Evolutionary conservation across 306 rosid species (phyloP).

Genomic region (Glycine soja): DNA sequence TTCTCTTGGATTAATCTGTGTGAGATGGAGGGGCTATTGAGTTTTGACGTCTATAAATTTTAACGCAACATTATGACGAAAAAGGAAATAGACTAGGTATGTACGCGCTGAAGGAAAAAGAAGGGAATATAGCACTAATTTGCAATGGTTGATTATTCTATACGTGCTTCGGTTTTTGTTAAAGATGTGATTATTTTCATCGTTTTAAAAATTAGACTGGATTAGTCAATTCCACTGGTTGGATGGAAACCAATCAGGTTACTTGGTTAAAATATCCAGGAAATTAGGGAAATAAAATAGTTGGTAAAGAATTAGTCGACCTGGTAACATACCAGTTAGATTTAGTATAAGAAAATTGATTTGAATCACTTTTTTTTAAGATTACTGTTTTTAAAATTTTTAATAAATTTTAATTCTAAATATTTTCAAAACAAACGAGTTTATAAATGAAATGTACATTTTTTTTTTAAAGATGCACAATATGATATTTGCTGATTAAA

Average conservation of each 20-base stretch:
- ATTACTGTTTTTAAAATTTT: neutral
- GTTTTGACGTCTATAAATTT: neutral
- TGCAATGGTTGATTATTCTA: neutral
- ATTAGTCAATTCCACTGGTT: neutral
- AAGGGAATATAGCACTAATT: neutral
- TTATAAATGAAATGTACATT: neutral
- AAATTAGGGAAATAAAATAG: neutral
- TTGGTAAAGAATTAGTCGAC: neutral
- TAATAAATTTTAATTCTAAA: neutral
- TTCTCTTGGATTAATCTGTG: conserved; percentile 29
- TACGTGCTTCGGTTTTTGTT: neutral
- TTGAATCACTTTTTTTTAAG: neutral
- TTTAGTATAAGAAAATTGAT: neutral
- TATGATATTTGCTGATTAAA: neutral
- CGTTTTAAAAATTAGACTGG: neutral
- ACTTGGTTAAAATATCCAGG: neutral
- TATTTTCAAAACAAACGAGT: neutral
- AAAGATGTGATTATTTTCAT: neutral
- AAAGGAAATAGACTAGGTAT: no score
- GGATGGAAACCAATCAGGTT: neutral
- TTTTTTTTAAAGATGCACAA: neutral
- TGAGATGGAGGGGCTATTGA: neutral
- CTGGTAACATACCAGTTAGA: neutral
- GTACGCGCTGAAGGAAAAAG: neutral
- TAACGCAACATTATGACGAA: no score